Base-by-base conservation (phyloP, 176 grass and related monocot genomes). In the Zoysia pacifica region DNA sequence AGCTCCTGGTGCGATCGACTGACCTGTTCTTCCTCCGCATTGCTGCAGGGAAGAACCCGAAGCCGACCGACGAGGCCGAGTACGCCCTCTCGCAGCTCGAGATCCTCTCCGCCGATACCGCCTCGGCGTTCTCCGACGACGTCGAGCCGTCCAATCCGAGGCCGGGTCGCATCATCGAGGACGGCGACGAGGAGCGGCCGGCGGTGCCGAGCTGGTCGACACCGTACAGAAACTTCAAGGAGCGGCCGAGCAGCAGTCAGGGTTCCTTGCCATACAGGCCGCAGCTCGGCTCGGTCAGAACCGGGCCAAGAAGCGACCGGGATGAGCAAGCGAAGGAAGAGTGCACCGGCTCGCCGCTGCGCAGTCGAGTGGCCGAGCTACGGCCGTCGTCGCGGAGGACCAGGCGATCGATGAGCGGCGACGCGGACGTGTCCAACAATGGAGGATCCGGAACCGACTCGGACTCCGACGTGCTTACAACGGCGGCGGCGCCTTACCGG, bases 81-180 rank as follows among this genome's bases (percentile, higher is more conserved):
- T 4, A 51, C 0, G 43, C 87, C 5, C 87, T 89, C 38, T 35
- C 83, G 18, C 87, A 89, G 83, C 82, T 89, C 67, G 87, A 89
- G 78, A 89, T 89, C 73, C 83, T 89, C 73, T 89, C 87, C 45
- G 75, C 63, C 45, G 79, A 86, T 61, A 44, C 5, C 43, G 43
- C 5, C 43, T 44, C 43, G 5, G 5, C 43, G 43, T 44, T 82
- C 78, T 89, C 87, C 43, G 43, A 44, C 43, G 43, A 44, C 43
- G 43, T 3, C 43, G 43, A 44, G 4, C 43, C 40, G 70, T 20
- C 35, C 0, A 61, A 5, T 19, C 65, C 36, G 0, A 28, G 40
- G 15, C 13, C 53, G 6, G 44, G 7, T 0, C 78, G 67, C 67
- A 7, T 1, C 73, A 4, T 0, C 6, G 2, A 53, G 5, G 49